A percentile compares a stretch with the other conserved stretches of the same genome.
phyloP scores from a whole-genome alignment of 192 early-diverging fungal genomes.

The Haplosporangium gracile region DNA sequence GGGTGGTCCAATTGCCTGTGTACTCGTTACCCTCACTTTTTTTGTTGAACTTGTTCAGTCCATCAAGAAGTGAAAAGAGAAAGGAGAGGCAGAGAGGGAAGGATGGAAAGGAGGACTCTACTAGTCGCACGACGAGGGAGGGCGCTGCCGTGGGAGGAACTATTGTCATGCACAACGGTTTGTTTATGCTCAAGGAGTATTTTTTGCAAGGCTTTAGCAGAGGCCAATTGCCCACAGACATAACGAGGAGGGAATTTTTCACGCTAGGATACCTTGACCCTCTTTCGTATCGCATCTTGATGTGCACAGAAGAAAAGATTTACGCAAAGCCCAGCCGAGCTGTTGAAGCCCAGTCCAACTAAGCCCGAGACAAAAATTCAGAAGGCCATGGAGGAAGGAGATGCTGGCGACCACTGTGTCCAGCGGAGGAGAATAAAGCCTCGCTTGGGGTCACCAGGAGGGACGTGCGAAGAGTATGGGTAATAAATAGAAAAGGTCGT shows the following conservation, averaged over 20 bases:
- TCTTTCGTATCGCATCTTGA: neutral
- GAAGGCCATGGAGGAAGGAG: conserved; percentile 1
- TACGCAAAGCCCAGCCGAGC: neutral
- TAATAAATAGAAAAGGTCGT: neutral
- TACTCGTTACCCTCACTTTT: neutral
- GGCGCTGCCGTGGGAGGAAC: neutral
- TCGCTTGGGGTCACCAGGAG: neutral
- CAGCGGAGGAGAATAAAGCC: neutral
- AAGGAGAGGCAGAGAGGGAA: neutral
- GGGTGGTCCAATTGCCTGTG: neutral
- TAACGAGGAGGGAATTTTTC: neutral
- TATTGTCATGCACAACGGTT: neutral
- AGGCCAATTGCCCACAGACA: neutral
- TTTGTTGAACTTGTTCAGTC: neutral
- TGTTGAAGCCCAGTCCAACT: neutral
- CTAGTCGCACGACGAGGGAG: neutral
- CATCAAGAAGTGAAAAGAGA: neutral
- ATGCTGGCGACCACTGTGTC: neutral
- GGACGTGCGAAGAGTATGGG: neutral
- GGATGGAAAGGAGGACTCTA: neutral
- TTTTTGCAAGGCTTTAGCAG: neutral
- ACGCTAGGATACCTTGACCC: neutral
- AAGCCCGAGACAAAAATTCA: neutral
- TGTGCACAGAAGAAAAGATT: neutral
- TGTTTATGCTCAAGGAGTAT: neutral